Evolutionary conservation across 202 grass and related monocot species (phyloP).

Genomic region (Carex arenaria): DNA sequence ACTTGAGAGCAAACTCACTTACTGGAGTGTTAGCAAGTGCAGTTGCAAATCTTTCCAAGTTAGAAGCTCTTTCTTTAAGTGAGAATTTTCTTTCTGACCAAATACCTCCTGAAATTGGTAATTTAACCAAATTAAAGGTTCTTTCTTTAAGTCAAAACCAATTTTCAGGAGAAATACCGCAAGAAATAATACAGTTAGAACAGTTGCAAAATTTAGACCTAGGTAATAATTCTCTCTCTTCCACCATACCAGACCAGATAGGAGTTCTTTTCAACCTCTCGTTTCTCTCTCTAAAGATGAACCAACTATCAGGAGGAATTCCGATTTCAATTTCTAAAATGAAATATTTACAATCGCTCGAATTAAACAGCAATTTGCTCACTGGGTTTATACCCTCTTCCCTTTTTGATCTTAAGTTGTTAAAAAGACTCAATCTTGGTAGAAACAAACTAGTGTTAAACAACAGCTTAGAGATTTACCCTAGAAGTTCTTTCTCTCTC

Average conservation of each 20-base stretch:
- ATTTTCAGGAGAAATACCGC: conserved; percentile 17
- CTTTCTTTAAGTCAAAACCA: conserved; percentile 18
- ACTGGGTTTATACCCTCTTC: conserved; percentile 11
- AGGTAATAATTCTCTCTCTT: conserved; percentile 23
- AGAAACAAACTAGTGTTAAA: conserved; percentile 5
- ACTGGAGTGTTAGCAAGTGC: conserved; percentile 1
- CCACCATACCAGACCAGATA: conserved; percentile 16
- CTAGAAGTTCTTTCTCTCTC: conserved; percentile 6
- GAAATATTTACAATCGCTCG: not conserved
- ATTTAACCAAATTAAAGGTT: not conserved
- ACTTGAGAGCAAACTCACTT: conserved; percentile 12
- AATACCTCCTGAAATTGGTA: conserved; percentile 22
- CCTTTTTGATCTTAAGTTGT: conserved; percentile 21
- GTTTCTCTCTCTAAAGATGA: conserved; percentile 18
- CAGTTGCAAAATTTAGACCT: not conserved
- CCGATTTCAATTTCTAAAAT: conserved; percentile 5
- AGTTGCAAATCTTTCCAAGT: conserved; percentile 14
- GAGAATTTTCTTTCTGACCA: conserved; percentile 3
- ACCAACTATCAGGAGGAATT: conserved; percentile 19
- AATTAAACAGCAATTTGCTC: conserved; percentile 16
- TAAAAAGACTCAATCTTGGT: conserved; percentile 16
- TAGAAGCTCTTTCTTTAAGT: conserved; percentile 1
- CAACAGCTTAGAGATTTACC: conserved; percentile 3
- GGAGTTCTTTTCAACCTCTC: conserved; percentile 25
- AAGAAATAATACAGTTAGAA: not conserved